Evolutionary conservation across 108 stramenopile species (phyloP).

Genomic region (Pseudonitzschia pungens): DNA sequence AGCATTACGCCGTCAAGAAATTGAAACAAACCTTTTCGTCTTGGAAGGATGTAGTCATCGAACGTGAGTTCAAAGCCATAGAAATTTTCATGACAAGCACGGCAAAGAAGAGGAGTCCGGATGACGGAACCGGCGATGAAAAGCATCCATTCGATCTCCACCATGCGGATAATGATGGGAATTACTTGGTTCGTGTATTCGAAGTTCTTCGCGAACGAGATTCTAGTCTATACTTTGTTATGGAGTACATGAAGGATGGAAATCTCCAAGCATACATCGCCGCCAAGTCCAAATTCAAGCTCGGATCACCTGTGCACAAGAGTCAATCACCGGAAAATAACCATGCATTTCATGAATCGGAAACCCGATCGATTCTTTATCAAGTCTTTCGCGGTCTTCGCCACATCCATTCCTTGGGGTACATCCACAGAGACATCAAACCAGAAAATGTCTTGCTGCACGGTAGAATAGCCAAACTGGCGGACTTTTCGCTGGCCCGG

Average conservation of each 20-base stretch:
- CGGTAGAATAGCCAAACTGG: constrained; percentile 82
- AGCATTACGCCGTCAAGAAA: constrained; percentile 75
- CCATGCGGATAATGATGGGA: constrained; percentile 2
- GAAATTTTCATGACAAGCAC: constrained; percentile 39
- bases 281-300: background rate
- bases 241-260: constrained; percentile 95
- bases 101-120: background rate
- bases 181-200: constrained; percentile 83
- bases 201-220: constrained; percentile 93
- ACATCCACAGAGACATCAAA: constrained; percentile 95
- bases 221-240: constrained; percentile 87
- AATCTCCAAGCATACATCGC: constrained; percentile 88
- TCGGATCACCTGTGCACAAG: background rate
- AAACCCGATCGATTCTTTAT: constrained; percentile 76
- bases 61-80: constrained; percentile 88
- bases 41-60: constrained; percentile 86
- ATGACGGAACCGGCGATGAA: constrained; percentile 42
- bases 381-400: constrained; percentile 88
- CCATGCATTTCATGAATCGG: constrained; percentile 10
- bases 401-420: constrained; percentile 88
- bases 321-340: background rate
- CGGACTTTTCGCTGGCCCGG: constrained; percentile 94
- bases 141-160: background rate
- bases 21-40: constrained; percentile 63
- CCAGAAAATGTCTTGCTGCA: constrained; percentile 91